These are phyloP conservation scores for Haematococcus lacustris DNA, from an alignment of 139 green algal genomes.

Conservation along the genomic window DNA sequence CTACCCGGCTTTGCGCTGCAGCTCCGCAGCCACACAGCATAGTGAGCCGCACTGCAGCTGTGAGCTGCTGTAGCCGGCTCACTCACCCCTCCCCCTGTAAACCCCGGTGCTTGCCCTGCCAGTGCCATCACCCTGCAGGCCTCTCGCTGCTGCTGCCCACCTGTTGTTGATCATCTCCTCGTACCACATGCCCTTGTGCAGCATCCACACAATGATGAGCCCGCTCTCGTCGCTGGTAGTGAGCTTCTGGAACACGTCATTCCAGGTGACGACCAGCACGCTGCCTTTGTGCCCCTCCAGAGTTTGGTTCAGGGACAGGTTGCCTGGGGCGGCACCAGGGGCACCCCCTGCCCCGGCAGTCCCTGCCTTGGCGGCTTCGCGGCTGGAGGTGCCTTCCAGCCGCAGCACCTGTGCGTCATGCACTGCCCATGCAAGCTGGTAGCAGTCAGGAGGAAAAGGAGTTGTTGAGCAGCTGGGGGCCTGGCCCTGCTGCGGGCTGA, in stretches of 20 bases:
- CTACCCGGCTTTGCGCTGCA: too few relatives aligned
- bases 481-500: neutral
- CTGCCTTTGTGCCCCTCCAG: constrained; percentile 67
- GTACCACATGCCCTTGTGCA: constrained; percentile 75
- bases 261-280: constrained; percentile 64
- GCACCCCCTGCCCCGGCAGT: neutral
- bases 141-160: constrained; percentile 14
- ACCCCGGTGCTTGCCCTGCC: too few relatives aligned
- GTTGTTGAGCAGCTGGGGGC: neutral
- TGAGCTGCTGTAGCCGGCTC: too few relatives aligned
- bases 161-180: constrained; percentile 91
- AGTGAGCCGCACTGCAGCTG: too few relatives aligned
- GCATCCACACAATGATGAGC: constrained; percentile 84
- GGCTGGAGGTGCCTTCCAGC: constrained; percentile 34
- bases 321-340: constrained; percentile 24
- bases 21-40: too few relatives aligned
- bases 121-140: neutral
- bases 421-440: neutral
- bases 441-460: neutral
- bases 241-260: constrained; percentile 69
- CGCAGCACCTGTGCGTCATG: constrained; percentile 33
- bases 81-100: too few relatives aligned
- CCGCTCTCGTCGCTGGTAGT: constrained; percentile 72
- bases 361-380: constrained; percentile 19
- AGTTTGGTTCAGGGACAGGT: constrained; percentile 66